A percentile compares a stretch with the other conserved stretches of the same genome.
Conservation (phyloP, 2,329 filamentous ascomycete genomes). For the Penicillium sp. region DNA sequence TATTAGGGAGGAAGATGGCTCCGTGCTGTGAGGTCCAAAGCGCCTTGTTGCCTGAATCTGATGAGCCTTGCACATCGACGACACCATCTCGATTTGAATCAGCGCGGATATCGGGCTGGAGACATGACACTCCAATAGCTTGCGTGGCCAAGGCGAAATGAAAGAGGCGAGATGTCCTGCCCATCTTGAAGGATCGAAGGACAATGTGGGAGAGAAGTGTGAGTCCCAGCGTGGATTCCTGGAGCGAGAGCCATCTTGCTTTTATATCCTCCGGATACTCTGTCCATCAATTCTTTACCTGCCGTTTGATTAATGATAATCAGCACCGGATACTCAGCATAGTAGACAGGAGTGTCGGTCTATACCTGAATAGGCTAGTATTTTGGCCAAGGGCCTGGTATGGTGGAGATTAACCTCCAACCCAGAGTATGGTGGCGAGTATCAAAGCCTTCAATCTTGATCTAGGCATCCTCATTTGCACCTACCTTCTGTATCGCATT, state of each 20-base stretch:
- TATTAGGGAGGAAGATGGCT: constrained; percentile 44
- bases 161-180: not conserved
- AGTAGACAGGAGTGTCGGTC: not conserved
- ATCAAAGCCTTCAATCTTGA: not conserved
- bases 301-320: too few relatives aligned
- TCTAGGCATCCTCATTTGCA: not conserved
- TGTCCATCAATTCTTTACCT: too few relatives aligned
- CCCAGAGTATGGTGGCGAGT: not conserved
- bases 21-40: constrained; percentile 31
- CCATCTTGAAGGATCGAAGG: not conserved
- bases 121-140: not conserved
- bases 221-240: not conserved
- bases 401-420: not conserved
- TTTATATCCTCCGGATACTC: not conserved
- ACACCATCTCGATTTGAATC: constrained; percentile 46
- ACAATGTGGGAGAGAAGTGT: not conserved
- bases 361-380: not conserved
- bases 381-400: not conserved
- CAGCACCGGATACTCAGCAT: not conserved
- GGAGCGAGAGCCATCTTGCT: not conserved
- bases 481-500: not conserved
- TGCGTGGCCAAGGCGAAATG: not conserved
- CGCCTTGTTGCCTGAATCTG: constrained; percentile 31
- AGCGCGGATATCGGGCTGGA: constrained; percentile 33
- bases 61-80: constrained; percentile 29